A percentile compares a stretch with the other conserved stretches of the same genome.
phyloP scores from a whole-genome alignment of 345 rosid genomes.

The Cardamine occulta region DNA sequence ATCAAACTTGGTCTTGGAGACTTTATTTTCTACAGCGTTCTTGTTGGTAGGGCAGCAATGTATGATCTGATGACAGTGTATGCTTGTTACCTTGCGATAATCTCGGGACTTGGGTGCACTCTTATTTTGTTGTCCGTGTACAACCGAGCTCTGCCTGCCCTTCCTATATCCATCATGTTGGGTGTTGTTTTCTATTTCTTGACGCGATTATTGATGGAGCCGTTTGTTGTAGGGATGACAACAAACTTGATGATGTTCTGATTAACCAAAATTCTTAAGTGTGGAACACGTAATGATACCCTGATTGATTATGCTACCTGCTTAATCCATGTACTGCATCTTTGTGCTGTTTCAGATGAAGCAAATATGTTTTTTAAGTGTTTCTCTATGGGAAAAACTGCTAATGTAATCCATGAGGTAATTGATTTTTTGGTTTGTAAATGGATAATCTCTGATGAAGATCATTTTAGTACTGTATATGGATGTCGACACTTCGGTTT shows the following conservation, averaged over 20 bases:
- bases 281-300: constrained; percentile 29
- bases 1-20: constrained; percentile 96
- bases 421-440: constrained; percentile 9
- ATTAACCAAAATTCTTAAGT: constrained; percentile 25
- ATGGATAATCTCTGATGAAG: not conserved
- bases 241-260: constrained; percentile 86
- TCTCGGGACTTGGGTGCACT: constrained; percentile 97
- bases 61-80: constrained; percentile 97
- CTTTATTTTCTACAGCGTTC: constrained; percentile 96
- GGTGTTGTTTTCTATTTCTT: constrained; percentile 92
- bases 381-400: not conserved
- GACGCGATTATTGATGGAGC: constrained; percentile 91
- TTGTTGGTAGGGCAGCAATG: constrained; percentile 99
- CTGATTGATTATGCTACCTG: constrained; percentile 2
- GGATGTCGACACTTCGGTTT: constrained; percentile 10
- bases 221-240: constrained; percentile 78
- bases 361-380: not conserved
- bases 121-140: constrained; percentile 85
- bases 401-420: constrained; percentile 5
- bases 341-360: constrained; percentile 17
- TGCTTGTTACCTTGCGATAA: constrained; percentile 94
- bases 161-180: constrained; percentile 84
- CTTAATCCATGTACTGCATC: constrained; percentile 16
- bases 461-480: not conserved
- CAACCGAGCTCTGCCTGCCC: constrained; percentile 89